Conservation (phyloP, 2,329 filamentous ascomycete species). For the Corynespora cassiicola region DNA sequence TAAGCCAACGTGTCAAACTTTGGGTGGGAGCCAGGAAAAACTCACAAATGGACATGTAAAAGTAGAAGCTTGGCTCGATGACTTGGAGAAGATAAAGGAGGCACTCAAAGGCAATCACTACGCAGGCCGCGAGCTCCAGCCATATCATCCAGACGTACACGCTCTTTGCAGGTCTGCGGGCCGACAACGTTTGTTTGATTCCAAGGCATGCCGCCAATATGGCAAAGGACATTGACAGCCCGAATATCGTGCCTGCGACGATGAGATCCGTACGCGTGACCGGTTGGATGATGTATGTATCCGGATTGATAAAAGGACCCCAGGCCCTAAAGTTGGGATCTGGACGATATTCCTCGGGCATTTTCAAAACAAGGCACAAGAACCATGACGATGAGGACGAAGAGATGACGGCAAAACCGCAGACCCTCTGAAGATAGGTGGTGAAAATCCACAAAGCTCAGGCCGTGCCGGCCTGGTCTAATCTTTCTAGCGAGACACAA, state of each 20-base stretch:
- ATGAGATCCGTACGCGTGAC: constrained; percentile 25
- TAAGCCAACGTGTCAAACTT: background rate
- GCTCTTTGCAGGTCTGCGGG: constrained; percentile 33
- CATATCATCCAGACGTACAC: constrained; percentile 57
- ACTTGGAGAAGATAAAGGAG: constrained; percentile 35
- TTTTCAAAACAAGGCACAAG: too few relatives aligned
- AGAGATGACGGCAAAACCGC: too few relatives aligned
- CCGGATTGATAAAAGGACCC: constrained; percentile 29
- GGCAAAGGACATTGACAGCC: constrained; percentile 25
- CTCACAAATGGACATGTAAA: constrained; percentile 36
- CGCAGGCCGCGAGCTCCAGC: constrained; percentile 52
- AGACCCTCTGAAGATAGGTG: too few relatives aligned
- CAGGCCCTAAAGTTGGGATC: constrained; percentile 26
- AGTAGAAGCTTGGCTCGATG: constrained; percentile 40
- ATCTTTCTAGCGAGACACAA: too few relatives aligned
- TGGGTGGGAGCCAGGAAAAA: constrained; percentile 3
- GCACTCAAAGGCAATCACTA: constrained; percentile 49
- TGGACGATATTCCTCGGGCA: constrained; percentile 18
- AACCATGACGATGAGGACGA: too few relatives aligned
- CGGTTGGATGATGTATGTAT: constrained; percentile 21
- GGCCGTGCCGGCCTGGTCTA: too few relatives aligned
- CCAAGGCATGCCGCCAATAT: constrained; percentile 38
- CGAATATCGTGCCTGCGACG: constrained; percentile 25
- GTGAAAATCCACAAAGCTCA: too few relatives aligned
- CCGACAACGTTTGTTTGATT: constrained; percentile 26